A percentile compares a stretch with the other conserved stretches of the same genome.
These are phyloP conservation scores for Amphirosellinia nigrospora DNA, from an alignment of 495 filamentous ascomycete genomes.

Conservation along the genomic window DNA sequence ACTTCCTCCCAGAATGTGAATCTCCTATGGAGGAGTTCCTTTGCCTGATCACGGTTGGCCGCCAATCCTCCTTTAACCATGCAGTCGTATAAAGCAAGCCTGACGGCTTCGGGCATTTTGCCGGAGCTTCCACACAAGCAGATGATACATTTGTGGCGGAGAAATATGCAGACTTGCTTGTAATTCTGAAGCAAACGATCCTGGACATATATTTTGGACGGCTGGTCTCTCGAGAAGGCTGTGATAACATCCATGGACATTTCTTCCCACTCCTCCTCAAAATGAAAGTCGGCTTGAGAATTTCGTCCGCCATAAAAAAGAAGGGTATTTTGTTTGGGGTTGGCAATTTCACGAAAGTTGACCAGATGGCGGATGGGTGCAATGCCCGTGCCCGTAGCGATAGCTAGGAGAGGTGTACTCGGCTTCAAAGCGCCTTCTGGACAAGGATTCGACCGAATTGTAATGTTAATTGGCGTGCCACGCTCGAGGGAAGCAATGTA, in stretches of 20 bases:
- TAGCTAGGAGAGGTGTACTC: slow-evolving; percentile 69
- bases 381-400: slow-evolving; percentile 89
- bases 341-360: neutral
- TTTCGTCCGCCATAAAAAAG: slow-evolving; percentile 87
- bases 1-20: slow-evolving; percentile 55
- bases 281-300: slow-evolving; percentile 75
- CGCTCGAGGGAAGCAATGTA: slow-evolving; percentile 71
- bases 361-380: slow-evolving; percentile 81
- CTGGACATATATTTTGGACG: slow-evolving; percentile 87
- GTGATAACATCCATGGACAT: slow-evolving; percentile 62
- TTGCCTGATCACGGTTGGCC: slow-evolving; percentile 36
- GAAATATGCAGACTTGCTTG: slow-evolving; percentile 59
- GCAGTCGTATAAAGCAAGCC: slow-evolving; percentile 77
- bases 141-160: slow-evolving; percentile 49
- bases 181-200: slow-evolving; percentile 72
- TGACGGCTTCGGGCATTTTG: slow-evolving; percentile 87
- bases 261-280: slow-evolving; percentile 71
- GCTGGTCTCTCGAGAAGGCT: slow-evolving; percentile 77
- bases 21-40: slow-evolving; percentile 34
- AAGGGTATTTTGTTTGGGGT: slow-evolving; percentile 37
- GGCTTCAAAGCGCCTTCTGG: slow-evolving; percentile 11
- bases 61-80: slow-evolving; percentile 50
- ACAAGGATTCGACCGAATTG: slow-evolving; percentile 44
- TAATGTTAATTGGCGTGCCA: slow-evolving; percentile 64
- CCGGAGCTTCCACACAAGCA: slow-evolving; percentile 86